phyloP scores from a whole-genome alignment of 2,329 filamentous ascomycete species.

The Fusarium paranaense region DNA sequence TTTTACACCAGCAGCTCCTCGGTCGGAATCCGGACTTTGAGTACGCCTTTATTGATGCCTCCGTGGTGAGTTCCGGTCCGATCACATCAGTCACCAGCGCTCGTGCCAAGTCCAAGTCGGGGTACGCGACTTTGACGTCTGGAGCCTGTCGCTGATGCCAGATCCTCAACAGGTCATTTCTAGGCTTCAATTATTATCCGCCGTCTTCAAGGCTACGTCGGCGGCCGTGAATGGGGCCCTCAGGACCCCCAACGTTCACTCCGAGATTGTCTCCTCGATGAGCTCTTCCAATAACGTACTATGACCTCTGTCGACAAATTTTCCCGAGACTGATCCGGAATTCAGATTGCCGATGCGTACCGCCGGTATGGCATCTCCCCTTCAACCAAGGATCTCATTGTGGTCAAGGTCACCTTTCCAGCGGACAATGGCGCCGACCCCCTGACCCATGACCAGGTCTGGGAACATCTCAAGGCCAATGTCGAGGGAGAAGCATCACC shows the following conservation, averaged over 20 bases:
- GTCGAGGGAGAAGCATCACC: conserved; percentile 71
- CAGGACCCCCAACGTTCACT: conserved; percentile 88
- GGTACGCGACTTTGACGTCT: conserved; percentile 18
- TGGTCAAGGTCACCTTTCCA: conserved; percentile 79
- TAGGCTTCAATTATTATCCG: conserved; percentile 77
- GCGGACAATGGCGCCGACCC: conserved; percentile 56
- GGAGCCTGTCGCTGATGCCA: conserved; percentile 13
- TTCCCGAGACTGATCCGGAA: conserved; percentile 16
- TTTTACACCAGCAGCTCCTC: conserved; percentile 86
- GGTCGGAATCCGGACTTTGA: conserved; percentile 86
- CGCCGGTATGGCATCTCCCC: conserved; percentile 85
- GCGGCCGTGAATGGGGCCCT: conserved; percentile 70
- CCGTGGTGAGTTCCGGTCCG: conserved; percentile 66
- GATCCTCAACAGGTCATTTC: conserved; percentile 70
- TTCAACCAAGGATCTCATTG: conserved; percentile 77
- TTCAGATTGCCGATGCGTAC: conserved; percentile 90
- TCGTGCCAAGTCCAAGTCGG: conserved; percentile 4
- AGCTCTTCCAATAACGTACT: conserved; percentile 84
- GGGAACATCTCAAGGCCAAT: conserved; percentile 68
- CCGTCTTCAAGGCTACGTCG: conserved; percentile 81
- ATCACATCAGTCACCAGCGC: not conserved
- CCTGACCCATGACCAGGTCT: conserved; percentile 59
- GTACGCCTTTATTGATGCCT: conserved; percentile 93
- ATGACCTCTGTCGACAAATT: not conserved
- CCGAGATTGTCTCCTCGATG: conserved; percentile 85